A percentile compares a stretch with the other conserved stretches of the same genome.
These are phyloP conservation scores for Bryoerythrophyllum caledonicum DNA, from an alignment of 225 moss, liverwort and hornwort genomes.

Conservation along the genomic window DNA sequence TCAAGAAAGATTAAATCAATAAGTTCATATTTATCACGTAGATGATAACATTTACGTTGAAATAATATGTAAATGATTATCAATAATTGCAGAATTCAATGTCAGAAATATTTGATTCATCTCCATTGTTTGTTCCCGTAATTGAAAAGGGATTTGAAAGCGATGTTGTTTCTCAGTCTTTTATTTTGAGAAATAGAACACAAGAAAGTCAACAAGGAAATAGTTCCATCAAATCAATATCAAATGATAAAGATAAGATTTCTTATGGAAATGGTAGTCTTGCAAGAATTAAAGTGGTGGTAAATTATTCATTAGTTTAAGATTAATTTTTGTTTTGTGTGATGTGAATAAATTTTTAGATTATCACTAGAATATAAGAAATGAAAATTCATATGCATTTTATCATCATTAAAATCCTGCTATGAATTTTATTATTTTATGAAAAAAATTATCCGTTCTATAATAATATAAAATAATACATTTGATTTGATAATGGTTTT, in stretches of 20 bases:
- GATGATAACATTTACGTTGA: neutral
- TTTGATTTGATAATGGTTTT: no score
- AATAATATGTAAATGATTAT: neutral
- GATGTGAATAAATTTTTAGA: no score
- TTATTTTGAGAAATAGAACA: conserved; percentile 39
- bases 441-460: no score
- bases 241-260: conserved; percentile 61
- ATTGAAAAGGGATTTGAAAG: conserved; percentile 62
- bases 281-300: conserved; percentile 91
- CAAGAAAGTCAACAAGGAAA: conserved; percentile 39
- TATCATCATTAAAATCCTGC: no score
- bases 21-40: no score
- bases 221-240: conserved; percentile 49
- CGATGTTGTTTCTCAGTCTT: conserved; percentile 45
- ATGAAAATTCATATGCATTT: no score
- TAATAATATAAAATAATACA: no score
- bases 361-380: no score
- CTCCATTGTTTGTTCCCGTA: conserved; percentile 58
- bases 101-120: conserved; percentile 60
- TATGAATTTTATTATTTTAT: no score
- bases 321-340: no score
- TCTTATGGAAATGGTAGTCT: conserved; percentile 45
- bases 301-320: conserved; percentile 14
- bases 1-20: no score
- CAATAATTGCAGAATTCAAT: conserved; percentile 48